phyloP scores from a whole-genome alignment of 2,329 filamentous ascomycete genomes.

The Coniochaeta sp. region DNA sequence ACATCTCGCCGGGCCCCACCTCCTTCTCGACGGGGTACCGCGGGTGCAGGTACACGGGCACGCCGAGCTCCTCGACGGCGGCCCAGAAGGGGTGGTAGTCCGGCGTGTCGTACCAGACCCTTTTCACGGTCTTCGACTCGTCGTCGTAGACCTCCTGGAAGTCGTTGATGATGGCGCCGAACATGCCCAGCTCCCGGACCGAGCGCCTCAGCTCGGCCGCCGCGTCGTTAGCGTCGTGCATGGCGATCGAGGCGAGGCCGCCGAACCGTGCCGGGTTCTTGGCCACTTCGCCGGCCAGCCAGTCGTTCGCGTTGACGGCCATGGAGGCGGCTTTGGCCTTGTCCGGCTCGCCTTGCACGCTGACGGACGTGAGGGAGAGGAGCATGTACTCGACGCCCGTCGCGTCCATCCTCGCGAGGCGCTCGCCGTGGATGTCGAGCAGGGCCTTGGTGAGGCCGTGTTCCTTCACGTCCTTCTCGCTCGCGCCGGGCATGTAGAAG shows the following conservation, averaged over 20 bases:
- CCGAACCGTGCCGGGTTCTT: conserved; percentile 23
- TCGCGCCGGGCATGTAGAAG: conserved; percentile 17
- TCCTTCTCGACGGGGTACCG: conserved; percentile 23
- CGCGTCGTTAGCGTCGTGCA: conserved; percentile 22
- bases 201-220: conserved; percentile 21
- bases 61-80: conserved; percentile 21
- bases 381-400: conserved; percentile 30
- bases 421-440: conserved; percentile 22
- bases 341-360: conserved; percentile 22
- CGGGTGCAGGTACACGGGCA: conserved; percentile 27
- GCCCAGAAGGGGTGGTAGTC: conserved; percentile 24
- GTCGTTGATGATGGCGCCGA: conserved; percentile 26
- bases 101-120: conserved; percentile 22
- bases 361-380: conserved; percentile 24
- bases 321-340: conserved; percentile 16
- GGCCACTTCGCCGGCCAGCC: conserved; percentile 20
- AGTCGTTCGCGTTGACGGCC: conserved; percentile 23
- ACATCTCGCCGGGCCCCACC: conserved; percentile 13
- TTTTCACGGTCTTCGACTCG: conserved; percentile 12
- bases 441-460: conserved; percentile 19
- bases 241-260: conserved; percentile 23
- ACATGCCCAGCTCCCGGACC: conserved; percentile 23
- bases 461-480: conserved; percentile 8
- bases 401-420: conserved; percentile 24
- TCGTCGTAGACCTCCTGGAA: conserved; percentile 17